A percentile compares a stretch with the other conserved stretches of the same genome.
Evolutionary conservation across 2,329 filamentous ascomycete species (phyloP).

Genomic region (Ceratocystis albifundus): DNA sequence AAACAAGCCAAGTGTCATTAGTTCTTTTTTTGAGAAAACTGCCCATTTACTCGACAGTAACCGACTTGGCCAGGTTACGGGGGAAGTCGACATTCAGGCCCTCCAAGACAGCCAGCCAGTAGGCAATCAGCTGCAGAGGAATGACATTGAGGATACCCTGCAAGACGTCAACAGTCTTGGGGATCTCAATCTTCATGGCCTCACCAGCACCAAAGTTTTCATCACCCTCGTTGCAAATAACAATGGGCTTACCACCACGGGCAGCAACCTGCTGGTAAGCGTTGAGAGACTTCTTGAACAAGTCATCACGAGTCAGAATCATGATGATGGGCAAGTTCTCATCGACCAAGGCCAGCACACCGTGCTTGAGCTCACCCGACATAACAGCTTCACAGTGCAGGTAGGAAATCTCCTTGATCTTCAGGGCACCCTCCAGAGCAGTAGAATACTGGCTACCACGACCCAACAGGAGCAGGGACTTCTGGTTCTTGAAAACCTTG

Average conservation of each 20-base stretch:
- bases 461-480: slow-evolving; percentile 84
- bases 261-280: slow-evolving; percentile 99
- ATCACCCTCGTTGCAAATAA: slow-evolving; percentile 90
- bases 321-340: slow-evolving; percentile 99
- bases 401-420: slow-evolving; percentile 99
- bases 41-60: slow-evolving; percentile 77
- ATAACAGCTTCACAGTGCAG: slow-evolving; percentile 99
- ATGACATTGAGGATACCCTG: slow-evolving; percentile 98
- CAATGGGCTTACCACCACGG: slow-evolving; percentile 88
- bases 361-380: slow-evolving; percentile 98
- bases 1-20: slow-evolving; percentile 24
- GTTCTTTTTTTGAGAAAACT: neutral
- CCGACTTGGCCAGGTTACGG: slow-evolving; percentile 95
- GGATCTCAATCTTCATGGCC: slow-evolving; percentile 95
- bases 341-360: slow-evolving; percentile 91
- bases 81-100: slow-evolving; percentile 98
- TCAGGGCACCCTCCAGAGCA: slow-evolving; percentile 90
- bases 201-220: slow-evolving; percentile 77
- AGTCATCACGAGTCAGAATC: slow-evolving; percentile 91
- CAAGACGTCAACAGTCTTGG: slow-evolving; percentile 85
- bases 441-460: slow-evolving; percentile 95
- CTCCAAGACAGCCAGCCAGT: slow-evolving; percentile 95
- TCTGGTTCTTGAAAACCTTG: slow-evolving; percentile 92
- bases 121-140: slow-evolving; percentile 92
- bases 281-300: slow-evolving; percentile 98